Percentiles rank a stretch among this genome's conserved stretches.
These are phyloP conservation scores for Hanseniaspora lindneri DNA, from an alignment of 805 yeast genomes.

Conservation along the genomic window DNA sequence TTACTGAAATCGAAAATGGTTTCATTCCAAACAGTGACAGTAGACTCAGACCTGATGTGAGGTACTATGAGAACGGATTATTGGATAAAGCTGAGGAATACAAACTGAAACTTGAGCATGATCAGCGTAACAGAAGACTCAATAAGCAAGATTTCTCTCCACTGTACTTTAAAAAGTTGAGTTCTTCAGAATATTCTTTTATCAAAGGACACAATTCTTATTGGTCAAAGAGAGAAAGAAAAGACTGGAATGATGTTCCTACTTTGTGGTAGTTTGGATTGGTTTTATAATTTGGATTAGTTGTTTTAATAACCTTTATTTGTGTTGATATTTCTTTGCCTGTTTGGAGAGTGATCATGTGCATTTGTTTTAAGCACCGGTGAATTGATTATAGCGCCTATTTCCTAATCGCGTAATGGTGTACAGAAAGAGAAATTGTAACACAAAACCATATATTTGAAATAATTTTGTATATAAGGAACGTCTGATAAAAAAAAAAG, in stretches of 20 bases:
- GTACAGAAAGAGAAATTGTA: no score
- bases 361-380: no score
- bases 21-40: slow-evolving; percentile 76
- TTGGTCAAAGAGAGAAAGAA: slow-evolving; percentile 63
- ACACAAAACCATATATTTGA: no score
- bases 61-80: slow-evolving; percentile 55
- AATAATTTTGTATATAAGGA: no score
- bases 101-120: slow-evolving; percentile 61
- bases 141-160: slow-evolving; percentile 44
- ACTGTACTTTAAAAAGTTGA: slow-evolving; percentile 44
- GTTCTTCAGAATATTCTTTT: slow-evolving; percentile 36
- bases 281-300: neutral
- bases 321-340: no score
- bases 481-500: no score
- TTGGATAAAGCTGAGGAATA: slow-evolving; percentile 58
- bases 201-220: slow-evolving; percentile 51
- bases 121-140: slow-evolving; percentile 67
- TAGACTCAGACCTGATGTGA: slow-evolving; percentile 77
- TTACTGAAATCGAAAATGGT: slow-evolving; percentile 57
- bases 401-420: no score
- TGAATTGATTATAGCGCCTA: no score
- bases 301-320: no score
- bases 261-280: slow-evolving; percentile 42
- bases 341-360: no score
- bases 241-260: slow-evolving; percentile 48